These are phyloP conservation scores for Eudorina sp. DNA, from an alignment of 139 green algal species.

Conservation along the genomic window DNA sequence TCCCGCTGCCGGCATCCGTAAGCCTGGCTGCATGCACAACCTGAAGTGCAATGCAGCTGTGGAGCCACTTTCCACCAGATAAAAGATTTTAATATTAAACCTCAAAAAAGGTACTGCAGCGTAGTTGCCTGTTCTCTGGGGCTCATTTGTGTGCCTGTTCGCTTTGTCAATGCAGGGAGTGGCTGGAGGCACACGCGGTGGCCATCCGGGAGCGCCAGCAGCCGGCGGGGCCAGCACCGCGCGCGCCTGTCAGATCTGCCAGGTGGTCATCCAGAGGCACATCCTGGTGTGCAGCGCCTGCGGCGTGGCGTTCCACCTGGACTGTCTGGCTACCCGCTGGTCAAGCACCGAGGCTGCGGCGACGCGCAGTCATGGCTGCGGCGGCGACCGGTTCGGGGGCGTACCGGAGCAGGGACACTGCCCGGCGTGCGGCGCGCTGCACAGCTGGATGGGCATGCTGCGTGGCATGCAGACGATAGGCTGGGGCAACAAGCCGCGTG, in stretches of 20 bases:
- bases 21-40: no score
- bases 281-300: constrained; percentile 44
- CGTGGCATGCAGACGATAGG: constrained; percentile 22
- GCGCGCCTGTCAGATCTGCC: constrained; percentile 4
- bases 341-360: not conserved
- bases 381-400: constrained; percentile 13
- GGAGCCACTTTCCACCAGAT: no score
- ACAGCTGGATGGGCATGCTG: constrained; percentile 53
- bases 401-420: constrained; percentile 46
- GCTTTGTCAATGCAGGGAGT: no score
- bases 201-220: not conserved
- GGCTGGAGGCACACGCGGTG: no score
- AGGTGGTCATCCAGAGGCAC: constrained; percentile 4
- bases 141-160: no score
- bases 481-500: constrained; percentile 12
- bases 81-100: no score
- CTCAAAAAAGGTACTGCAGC: no score
- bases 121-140: no score
- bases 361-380: not conserved
- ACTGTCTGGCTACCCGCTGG: constrained; percentile 45
- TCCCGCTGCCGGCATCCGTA: no score
- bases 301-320: constrained; percentile 33
- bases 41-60: no score
- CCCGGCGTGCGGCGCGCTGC: constrained; percentile 19
- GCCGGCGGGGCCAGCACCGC: not conserved